Conservation (phyloP, 2,329 filamentous ascomycete species). For the Tolypocladium ovalisporum region DNA sequence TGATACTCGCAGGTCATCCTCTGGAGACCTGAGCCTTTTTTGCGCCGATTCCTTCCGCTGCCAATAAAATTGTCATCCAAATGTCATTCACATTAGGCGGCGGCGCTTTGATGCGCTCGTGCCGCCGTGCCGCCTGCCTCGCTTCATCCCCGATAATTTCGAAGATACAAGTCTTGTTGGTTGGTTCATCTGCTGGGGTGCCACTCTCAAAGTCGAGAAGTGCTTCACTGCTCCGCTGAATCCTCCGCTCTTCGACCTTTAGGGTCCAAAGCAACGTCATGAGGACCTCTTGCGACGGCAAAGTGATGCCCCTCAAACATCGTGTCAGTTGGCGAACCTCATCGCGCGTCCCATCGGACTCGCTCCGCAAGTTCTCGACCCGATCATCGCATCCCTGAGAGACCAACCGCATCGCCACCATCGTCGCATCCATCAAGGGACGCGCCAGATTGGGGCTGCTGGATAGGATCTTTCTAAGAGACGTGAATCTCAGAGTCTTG, state of each 20-base stretch:
- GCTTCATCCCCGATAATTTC: slow-evolving; percentile 11
- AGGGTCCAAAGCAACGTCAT: slow-evolving; percentile 37
- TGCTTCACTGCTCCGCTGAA: slow-evolving; percentile 11
- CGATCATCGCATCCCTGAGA: slow-evolving; percentile 43
- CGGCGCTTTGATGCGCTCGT: slow-evolving; percentile 8
- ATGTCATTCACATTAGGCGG: slow-evolving; percentile 11
- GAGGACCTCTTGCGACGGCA: slow-evolving; percentile 37
- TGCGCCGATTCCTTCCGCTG: slow-evolving; percentile 5
- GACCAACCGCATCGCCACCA: slow-evolving; percentile 61
- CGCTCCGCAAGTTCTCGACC: slow-evolving; percentile 26
- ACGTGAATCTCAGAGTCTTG: slow-evolving; percentile 49
- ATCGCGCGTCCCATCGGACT: slow-evolving; percentile 25
- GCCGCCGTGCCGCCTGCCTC: slow-evolving; percentile 6
- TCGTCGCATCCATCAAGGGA: slow-evolving; percentile 64
- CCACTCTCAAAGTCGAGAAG: slow-evolving; percentile 13
- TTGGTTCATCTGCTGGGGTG: slow-evolving; percentile 12
- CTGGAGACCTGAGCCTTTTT: slow-evolving; percentile 2
- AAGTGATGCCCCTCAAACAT: slow-evolving; percentile 24
- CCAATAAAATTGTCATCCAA: slow-evolving; percentile 4
- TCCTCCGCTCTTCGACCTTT: slow-evolving; percentile 28
- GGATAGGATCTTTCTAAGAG: slow-evolving; percentile 56
- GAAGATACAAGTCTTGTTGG: slow-evolving; percentile 12
- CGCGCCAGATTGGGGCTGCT: slow-evolving; percentile 65
- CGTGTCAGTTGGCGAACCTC: slow-evolving; percentile 21
- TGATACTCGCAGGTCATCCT: not conserved